These are phyloP conservation scores for Chlamydomonas eustigma DNA, from an alignment of 139 green algal species.

Conservation along the genomic window DNA sequence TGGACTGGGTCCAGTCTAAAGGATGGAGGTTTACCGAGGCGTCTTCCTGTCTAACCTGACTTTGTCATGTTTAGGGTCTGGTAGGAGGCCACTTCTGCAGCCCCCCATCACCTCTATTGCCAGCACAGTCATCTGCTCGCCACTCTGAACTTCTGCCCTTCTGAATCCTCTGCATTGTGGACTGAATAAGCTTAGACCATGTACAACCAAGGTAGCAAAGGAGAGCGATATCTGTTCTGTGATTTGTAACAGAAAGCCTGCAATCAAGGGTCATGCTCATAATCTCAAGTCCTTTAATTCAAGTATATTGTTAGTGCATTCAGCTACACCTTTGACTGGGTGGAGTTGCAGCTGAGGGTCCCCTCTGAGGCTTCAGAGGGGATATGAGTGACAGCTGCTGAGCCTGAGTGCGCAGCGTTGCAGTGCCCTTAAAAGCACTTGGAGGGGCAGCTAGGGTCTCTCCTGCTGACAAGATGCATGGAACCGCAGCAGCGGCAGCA, in stretches of 20 bases:
- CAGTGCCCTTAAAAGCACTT: constrained; percentile 11
- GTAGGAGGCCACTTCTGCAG: constrained; percentile 63
- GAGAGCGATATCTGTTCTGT: no score
- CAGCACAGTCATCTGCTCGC: constrained; percentile 69
- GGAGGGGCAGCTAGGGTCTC: constrained; percentile 17
- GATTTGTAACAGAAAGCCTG: no score
- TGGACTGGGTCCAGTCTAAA: no score
- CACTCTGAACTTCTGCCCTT: constrained; percentile 13
- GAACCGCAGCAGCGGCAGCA: no score
- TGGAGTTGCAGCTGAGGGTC: not conserved
- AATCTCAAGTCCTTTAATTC: no score
- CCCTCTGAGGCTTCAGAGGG: not conserved
- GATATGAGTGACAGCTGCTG: constrained; percentile 16
- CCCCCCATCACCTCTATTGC: constrained; percentile 81
- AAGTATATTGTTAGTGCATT: no score
- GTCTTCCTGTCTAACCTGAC: no score
- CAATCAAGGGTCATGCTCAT: no score
- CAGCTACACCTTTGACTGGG: constrained; percentile 28
- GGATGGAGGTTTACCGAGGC: no score
- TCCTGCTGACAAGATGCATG: no score
- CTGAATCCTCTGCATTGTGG: constrained; percentile 35
- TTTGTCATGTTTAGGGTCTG: constrained; percentile 79
- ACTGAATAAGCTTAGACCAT: no score
- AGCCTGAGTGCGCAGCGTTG: not conserved
- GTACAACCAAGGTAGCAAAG: no score